Conservation (phyloP, 768 basidiomycete species). For the Hypholoma fasciculare region DNA sequence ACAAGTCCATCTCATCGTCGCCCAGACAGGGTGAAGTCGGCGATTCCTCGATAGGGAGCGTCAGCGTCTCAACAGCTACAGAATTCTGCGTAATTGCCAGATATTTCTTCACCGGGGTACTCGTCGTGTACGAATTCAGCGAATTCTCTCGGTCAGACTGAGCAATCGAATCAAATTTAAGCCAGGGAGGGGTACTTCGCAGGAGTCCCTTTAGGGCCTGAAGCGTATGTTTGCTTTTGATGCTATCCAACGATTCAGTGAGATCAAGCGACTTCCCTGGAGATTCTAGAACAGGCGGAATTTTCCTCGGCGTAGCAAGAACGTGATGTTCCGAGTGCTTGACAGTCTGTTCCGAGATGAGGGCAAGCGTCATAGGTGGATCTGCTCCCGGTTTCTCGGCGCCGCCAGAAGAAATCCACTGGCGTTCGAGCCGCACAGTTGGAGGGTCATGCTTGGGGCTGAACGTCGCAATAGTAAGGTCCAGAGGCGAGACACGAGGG, state of each 20-base stretch:
- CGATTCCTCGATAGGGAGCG: neutral
- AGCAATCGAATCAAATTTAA: neutral
- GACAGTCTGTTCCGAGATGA: neutral
- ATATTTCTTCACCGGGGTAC: conserved; percentile 14
- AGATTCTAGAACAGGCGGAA: neutral
- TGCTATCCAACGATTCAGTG: neutral
- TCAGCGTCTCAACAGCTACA: neutral
- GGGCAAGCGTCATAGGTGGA: neutral
- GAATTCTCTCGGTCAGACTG: neutral
- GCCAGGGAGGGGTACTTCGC: neutral
- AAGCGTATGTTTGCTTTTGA: neutral
- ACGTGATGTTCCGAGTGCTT: neutral
- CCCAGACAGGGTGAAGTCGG: conserved; percentile 6
- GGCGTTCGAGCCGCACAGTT: neutral
- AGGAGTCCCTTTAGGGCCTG: neutral
- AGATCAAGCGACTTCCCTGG: neutral
- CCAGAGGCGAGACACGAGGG: conserved; percentile 5
- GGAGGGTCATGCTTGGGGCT: neutral
- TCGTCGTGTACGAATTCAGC: conserved; percentile 10
- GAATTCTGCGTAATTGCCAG: neutral
- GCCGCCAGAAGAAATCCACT: neutral
- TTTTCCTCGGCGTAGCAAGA: neutral
- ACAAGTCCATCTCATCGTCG: conserved; percentile 10
- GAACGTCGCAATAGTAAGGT: neutral
- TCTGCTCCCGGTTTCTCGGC: conserved; percentile 1